phyloP scores from a whole-genome alignment of 1,139 yeast genomes.

The Citeromyces hawaiiensis region DNA sequence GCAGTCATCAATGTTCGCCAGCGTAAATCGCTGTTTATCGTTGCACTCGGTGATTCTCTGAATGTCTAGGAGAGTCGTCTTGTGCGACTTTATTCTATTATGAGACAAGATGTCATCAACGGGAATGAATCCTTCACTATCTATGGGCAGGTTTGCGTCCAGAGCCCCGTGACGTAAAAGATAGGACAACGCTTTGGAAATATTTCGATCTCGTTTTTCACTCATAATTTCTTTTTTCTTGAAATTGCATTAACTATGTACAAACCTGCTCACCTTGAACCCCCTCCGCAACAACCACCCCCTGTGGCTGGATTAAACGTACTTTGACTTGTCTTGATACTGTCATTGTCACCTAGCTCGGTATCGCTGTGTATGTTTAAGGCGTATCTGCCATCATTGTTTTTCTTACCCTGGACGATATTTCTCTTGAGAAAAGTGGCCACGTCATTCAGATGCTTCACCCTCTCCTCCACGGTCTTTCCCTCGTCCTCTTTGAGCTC shows the following conservation, averaged over 20 bases:
- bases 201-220: constrained; percentile 30
- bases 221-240: not conserved
- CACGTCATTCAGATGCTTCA: constrained; percentile 54
- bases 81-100: constrained; percentile 41
- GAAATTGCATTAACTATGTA: not conserved
- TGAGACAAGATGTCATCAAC: constrained; percentile 40
- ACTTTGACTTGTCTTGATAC: constrained; percentile 24
- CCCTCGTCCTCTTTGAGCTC: constrained; percentile 22
- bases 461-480: constrained; percentile 33
- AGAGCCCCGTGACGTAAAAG: constrained; percentile 76
- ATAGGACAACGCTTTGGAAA: constrained; percentile 66
- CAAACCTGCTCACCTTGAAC: constrained; percentile 7
- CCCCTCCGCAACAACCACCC: constrained; percentile 34
- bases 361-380: constrained; percentile 70
- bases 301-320: constrained; percentile 12
- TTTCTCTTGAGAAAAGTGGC: constrained; percentile 55
- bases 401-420: constrained; percentile 70
- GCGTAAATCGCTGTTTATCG: constrained; percentile 54
- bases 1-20: constrained; percentile 8
- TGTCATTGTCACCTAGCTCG: constrained; percentile 83
- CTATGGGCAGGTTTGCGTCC: constrained; percentile 55
- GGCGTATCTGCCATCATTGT: constrained; percentile 29
- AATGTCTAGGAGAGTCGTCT: constrained; percentile 44
- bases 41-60: constrained; percentile 47
- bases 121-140: constrained; percentile 50